Base-by-base conservation (phyloP, 129 eudicot species). In the Erigeron canadensis region DNA sequence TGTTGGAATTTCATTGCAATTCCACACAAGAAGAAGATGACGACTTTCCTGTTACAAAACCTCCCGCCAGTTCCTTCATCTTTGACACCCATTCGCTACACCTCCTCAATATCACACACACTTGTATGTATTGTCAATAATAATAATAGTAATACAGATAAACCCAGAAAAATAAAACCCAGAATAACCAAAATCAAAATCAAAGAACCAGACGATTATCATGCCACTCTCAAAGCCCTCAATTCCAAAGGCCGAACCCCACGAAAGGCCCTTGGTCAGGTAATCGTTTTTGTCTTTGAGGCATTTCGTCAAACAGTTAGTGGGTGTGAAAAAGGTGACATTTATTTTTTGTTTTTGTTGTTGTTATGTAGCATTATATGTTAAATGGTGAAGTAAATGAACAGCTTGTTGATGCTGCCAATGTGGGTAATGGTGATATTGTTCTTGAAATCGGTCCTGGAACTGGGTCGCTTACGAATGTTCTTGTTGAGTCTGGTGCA, bases 401-500 rank as follows among this genome's bases (percentile, higher is more conserved):
- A 19, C 87, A 84, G 71, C 91, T 95, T 54, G 97, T 77, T 21
- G 73, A 69, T 38, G 99, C 87, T 46, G 99, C 91, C 0, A 75
- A 80, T 59, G 96, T 95, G 61, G 74, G 71, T 67, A 94, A 88
- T 57, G 99, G 99, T 39, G 97, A 95, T 47, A 21, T 95, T 50
- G 99, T 95, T 61, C 94, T 95, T 67, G 99, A 95, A 81, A 95
- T 95, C 51, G 99, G 99, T 23, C 99, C 97, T 0, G 99, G 99
- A 61, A 95, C 99, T 6, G 99, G 99, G 74, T 95, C 97, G 13
- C 86, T 95, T 56, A 95, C 99, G 4, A 90, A 88, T 83, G 95
- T 88, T 56, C 97, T 95, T 67, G 84, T 95, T 62, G 86, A 82
- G 70, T 87, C 94, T 60, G 99, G 99, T 77, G 99, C 99, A 45